These are phyloP conservation scores for Yamagishiella unicocca DNA, from an alignment of 139 green algal genomes.

Conservation along the genomic window DNA sequence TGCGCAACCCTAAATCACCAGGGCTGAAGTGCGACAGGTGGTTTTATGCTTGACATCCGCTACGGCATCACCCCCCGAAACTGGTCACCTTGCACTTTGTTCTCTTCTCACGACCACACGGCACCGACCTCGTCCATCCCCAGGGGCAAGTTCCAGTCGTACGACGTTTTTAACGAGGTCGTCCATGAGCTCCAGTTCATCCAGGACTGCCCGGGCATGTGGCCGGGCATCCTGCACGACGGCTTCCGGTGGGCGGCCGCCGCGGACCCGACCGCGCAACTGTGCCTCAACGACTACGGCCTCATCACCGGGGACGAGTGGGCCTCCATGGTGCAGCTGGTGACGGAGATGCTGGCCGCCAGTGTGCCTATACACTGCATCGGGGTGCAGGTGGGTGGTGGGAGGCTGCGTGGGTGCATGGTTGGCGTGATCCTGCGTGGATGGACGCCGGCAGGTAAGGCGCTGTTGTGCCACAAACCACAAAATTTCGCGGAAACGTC, in stretches of 20 bases:
- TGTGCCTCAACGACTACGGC: slow-evolving; percentile 38
- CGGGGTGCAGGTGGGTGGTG: slow-evolving; percentile 3
- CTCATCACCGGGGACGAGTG: slow-evolving; percentile 22
- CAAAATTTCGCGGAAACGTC: too few relatives aligned
- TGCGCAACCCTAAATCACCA: too few relatives aligned
- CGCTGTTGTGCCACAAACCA: too few relatives aligned
- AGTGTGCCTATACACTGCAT: slow-evolving; percentile 27
- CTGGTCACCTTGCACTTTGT: too few relatives aligned
- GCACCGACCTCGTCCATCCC: background rate
- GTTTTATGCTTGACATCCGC: too few relatives aligned
- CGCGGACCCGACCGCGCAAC: slow-evolving; percentile 11
- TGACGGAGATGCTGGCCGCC: background rate
- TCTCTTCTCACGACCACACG: too few relatives aligned
- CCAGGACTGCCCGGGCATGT: slow-evolving; percentile 18
- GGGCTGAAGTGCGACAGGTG: too few relatives aligned
- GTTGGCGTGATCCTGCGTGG: too few relatives aligned
- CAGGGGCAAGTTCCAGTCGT: slow-evolving; percentile 3
- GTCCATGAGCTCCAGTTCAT: background rate
- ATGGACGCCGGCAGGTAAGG: too few relatives aligned
- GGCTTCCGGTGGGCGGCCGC: slow-evolving; percentile 20
- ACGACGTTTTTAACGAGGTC: slow-evolving; percentile 31
- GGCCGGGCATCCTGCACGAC: slow-evolving; percentile 19
- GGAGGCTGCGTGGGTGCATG: background rate
- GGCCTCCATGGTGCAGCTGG: slow-evolving; percentile 3
- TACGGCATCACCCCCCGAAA: too few relatives aligned